Evolutionary conservation across 2,329 filamentous ascomycete species (phyloP).

Genomic region (Didymella segeticola): DNA sequence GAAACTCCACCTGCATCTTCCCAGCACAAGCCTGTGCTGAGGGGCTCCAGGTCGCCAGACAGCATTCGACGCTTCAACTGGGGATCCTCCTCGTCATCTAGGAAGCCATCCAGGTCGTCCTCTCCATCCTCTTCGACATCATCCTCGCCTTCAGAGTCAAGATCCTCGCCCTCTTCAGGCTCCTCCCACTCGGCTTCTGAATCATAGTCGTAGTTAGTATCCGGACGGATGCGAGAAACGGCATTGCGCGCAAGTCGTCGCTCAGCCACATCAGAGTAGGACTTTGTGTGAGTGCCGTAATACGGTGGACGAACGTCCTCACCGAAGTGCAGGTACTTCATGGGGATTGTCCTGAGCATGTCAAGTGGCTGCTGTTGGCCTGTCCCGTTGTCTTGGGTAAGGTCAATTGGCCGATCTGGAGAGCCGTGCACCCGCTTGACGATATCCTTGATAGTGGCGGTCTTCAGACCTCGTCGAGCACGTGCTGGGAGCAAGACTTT

Average conservation of each 20-base stretch:
- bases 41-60: constrained; percentile 74
- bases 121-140: constrained; percentile 76
- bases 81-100: constrained; percentile 79
- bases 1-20: constrained; percentile 61
- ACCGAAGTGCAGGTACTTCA: constrained; percentile 69
- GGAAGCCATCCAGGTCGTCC: constrained; percentile 86
- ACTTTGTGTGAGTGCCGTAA: constrained; percentile 73
- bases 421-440: constrained; percentile 55
- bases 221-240: constrained; percentile 61
- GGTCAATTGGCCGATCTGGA: constrained; percentile 51
- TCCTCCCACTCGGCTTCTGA: constrained; percentile 86
- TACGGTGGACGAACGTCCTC: constrained; percentile 72
- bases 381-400: constrained; percentile 47
- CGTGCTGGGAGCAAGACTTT: constrained; percentile 25
- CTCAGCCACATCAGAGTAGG: constrained; percentile 55
- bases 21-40: constrained; percentile 84
- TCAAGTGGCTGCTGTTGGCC: constrained; percentile 44
- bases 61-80: constrained; percentile 63
- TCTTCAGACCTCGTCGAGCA: constrained; percentile 24
- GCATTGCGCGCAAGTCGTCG: constrained; percentile 61
- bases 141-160: constrained; percentile 70
- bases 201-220: constrained; percentile 82
- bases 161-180: constrained; percentile 73
- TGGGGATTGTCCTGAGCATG: constrained; percentile 62
- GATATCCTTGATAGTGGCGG: constrained; percentile 43